Percentiles rank a stretch among this genome's conserved stretches.
Evolutionary conservation across 768 basidiomycete genomes (phyloP).

Genomic region (Xerocomus potaroensis): DNA sequence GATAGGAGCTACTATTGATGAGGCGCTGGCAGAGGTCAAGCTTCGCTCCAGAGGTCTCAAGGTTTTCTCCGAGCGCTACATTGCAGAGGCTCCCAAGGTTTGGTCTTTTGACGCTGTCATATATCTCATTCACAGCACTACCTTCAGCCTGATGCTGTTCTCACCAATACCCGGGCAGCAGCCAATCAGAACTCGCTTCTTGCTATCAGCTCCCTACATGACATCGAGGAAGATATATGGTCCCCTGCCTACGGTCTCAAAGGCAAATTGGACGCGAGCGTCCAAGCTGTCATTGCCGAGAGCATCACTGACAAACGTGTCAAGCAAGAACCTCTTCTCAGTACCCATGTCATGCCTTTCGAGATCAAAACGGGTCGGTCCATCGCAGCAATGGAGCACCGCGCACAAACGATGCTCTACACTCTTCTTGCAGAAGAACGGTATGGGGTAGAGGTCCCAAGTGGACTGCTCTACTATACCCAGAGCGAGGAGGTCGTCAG

Average conservation of each 20-base stretch:
- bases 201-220: constrained; percentile 72
- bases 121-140: background rate
- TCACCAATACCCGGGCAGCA: constrained; percentile 62
- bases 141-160: constrained; percentile 53
- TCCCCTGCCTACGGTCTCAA: constrained; percentile 93
- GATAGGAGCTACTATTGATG: constrained; percentile 52
- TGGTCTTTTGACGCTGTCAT: constrained; percentile 1
- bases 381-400: constrained; percentile 79
- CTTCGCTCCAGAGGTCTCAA: constrained; percentile 60
- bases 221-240: constrained; percentile 97
- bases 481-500: constrained; percentile 84
- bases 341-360: constrained; percentile 55
- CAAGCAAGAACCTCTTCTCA: constrained; percentile 20
- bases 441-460: constrained; percentile 76
- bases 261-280: constrained; percentile 92
- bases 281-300: constrained; percentile 62
- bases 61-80: constrained; percentile 62
- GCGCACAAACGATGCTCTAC: constrained; percentile 98
- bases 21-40: constrained; percentile 62
- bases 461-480: constrained; percentile 91
- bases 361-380: constrained; percentile 95
- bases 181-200: constrained; percentile 50
- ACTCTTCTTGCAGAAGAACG: constrained; percentile 86
- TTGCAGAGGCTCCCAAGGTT: constrained; percentile 64
- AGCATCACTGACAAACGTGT: constrained; percentile 23